phyloP scores from a whole-genome alignment of 164 flowering plant species.

The Cinnamomum chago region DNA sequence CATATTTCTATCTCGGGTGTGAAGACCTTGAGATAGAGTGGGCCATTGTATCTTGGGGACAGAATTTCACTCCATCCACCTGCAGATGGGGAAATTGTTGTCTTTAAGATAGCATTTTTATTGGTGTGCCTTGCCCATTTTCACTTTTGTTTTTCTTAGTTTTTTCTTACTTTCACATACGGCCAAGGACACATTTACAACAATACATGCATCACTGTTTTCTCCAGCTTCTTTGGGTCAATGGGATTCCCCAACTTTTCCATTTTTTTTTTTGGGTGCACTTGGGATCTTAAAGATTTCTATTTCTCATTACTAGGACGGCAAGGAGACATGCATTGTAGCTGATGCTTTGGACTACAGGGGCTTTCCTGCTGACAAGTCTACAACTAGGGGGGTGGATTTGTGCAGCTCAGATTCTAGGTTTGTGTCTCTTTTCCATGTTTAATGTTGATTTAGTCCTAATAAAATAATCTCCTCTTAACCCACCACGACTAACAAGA shows the following conservation, averaged over 20 bases:
- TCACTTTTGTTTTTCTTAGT: no score
- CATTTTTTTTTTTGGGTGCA: no score
- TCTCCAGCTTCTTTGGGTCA: conserved; percentile 22
- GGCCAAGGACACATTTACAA: no score
- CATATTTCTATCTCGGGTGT: no score
- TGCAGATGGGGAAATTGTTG: no score
- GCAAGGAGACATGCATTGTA: conserved; percentile 47
- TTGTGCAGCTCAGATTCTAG: conserved; percentile 74
- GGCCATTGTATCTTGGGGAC: no score
- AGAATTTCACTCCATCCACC: no score
- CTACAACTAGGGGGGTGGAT: conserved; percentile 94
- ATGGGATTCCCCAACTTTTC: background rate
- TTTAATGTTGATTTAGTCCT: background rate
- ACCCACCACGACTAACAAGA: background rate
- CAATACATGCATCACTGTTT: background rate
- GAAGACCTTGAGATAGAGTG: no score
- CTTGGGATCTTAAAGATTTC: background rate
- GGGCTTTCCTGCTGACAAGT: conserved; percentile 67
- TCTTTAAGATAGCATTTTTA: no score
- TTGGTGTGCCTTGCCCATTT: no score
- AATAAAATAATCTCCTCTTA: background rate
- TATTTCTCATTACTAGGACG: conserved; percentile 22
- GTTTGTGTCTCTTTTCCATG: conserved; percentile 26
- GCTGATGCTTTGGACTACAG: conserved; percentile 64
- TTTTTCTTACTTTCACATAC: no score